Evolutionary conservation across 306 rosid species (phyloP).

Genomic region (Prunus davidiana): DNA sequence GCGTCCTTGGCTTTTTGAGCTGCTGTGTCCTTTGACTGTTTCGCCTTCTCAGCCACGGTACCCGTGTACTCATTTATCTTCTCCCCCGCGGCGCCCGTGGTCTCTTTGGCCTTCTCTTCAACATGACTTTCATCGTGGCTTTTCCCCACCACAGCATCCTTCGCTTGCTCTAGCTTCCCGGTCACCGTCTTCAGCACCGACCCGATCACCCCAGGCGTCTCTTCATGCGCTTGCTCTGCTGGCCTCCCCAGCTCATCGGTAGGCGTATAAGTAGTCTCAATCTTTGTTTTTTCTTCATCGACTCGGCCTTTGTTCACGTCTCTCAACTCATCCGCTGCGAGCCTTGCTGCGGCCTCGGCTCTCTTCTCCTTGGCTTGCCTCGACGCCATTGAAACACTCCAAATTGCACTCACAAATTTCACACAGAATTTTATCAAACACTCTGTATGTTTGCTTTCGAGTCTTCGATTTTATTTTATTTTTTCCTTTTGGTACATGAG

Average conservation of each 20-base stretch:
- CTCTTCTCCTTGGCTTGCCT: slow-evolving; percentile 44
- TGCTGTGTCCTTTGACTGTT: slow-evolving; percentile 5
- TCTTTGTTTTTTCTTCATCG: background rate
- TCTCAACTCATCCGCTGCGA: slow-evolving; percentile 51
- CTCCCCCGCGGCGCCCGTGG: slow-evolving; percentile 20
- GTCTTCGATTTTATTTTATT: background rate
- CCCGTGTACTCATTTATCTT: slow-evolving; percentile 18
- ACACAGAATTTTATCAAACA: background rate
- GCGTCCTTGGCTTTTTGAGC: too few relatives aligned
- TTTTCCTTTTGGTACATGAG: background rate
- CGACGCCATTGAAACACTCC: slow-evolving; percentile 46
- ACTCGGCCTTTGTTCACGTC: slow-evolving; percentile 34
- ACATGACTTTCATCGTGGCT: slow-evolving; percentile 12
- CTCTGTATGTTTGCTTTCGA: background rate
- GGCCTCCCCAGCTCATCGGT: background rate
- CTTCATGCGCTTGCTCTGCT: slow-evolving; percentile 20
- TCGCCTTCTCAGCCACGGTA: slow-evolving; percentile 3
- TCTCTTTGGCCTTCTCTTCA: slow-evolving; percentile 8
- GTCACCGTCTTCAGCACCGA: slow-evolving; percentile 55
- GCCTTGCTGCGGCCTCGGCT: slow-evolving; percentile 67
- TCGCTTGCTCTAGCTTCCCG: slow-evolving; percentile 53
- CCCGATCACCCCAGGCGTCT: slow-evolving; percentile 53
- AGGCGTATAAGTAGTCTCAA: background rate
- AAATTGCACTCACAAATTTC: background rate
- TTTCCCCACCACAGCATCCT: slow-evolving; percentile 68